Evolutionary conservation across 768 basidiomycete species (phyloP).

Genomic region (Auricularia sp.): DNA sequence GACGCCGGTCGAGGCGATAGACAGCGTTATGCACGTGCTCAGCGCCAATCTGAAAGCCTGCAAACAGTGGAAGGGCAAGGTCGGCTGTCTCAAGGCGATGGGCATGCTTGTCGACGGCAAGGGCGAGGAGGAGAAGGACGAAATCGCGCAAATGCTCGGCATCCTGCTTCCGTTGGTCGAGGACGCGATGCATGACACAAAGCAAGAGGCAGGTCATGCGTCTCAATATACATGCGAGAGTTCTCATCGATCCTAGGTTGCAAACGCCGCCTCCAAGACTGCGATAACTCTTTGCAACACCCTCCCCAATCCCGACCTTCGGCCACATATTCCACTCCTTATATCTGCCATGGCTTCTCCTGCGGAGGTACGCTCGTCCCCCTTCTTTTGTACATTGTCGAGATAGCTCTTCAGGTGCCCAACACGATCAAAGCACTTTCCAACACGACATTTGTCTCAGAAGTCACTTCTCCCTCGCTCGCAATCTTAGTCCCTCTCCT

Average conservation of each 20-base stretch:
- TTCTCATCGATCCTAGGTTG: slow-evolving; percentile 44
- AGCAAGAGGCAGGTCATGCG: slow-evolving; percentile 60
- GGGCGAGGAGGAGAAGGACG: slow-evolving; percentile 47
- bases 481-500: slow-evolving; percentile 92
- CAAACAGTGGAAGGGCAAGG: slow-evolving; percentile 91
- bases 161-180: slow-evolving; percentile 79
- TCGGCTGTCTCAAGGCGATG: slow-evolving; percentile 84
- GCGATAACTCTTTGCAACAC: slow-evolving; percentile 83
- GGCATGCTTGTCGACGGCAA: slow-evolving; percentile 48
- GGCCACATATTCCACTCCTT: slow-evolving; percentile 77
- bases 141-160: slow-evolving; percentile 77
- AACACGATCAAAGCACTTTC: slow-evolving; percentile 93
- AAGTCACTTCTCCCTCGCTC: slow-evolving; percentile 92
- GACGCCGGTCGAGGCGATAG: slow-evolving; percentile 73
- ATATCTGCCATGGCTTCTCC: slow-evolving; percentile 94
- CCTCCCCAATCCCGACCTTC: slow-evolving; percentile 86
- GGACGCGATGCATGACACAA: slow-evolving; percentile 92
- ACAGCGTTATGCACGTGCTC: slow-evolving; percentile 55
- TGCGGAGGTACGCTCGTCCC: slow-evolving; percentile 13
- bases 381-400: too few species aligned
- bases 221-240: background rate
- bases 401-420: slow-evolving; percentile 44
- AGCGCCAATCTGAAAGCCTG: slow-evolving; percentile 60
- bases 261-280: slow-evolving; percentile 77
- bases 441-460: slow-evolving; percentile 91